Base-by-base conservation (phyloP, 352 stramenopile genomes). In the Pythium sp. region DNA sequence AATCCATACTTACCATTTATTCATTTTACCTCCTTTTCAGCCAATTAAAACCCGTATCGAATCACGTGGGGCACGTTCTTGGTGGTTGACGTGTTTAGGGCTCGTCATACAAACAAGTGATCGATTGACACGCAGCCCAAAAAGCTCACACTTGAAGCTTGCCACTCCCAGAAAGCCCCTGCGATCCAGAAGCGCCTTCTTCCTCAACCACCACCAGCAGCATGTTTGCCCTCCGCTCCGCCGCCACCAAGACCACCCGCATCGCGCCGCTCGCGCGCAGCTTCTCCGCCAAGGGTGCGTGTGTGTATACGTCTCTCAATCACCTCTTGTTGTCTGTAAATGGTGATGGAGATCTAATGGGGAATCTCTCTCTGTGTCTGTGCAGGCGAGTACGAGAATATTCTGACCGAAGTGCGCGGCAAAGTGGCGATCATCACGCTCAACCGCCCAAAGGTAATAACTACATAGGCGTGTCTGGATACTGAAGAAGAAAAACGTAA, bases 391-490 rank as follows among this genome's bases (percentile, higher is more conserved):
- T 96, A 95, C 64, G 90, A 97, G 70, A 89, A 93, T 73, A 97
- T 97, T 63, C 71, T 79, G 36, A 92, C 89, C 2, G 89, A 97
- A 73, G 87, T 94, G 69, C 82, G 87, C 57, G 87, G 84, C 71
- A 95, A 93, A 64, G 95, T 99, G 28, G 97, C 87, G 56, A 83
- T 99, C 65, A 98, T 99, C 67, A 97, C 89, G 34, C 76, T 99
- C 64, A 93, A 99, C 84, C 93, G 96, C 56, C 97, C 97, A 62
- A 99, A 99, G 76, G 83, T 86, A 46, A 36, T n/a, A n/a, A 22
- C 2, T 0, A 46, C 12, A 20, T 51, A 12, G 9, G 43, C 43
- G 18, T 9, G 2, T 36, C 32, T 36, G 32, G 32, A 36, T 36
- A 36, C 32, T 36, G 32, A 9, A 36, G 32, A 36, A 6, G 32